A percentile compares a stretch with the other conserved stretches of the same genome.
phyloP scores from a whole-genome alignment of 352 stramenopile species.

The Phytophthora rubi region DNA sequence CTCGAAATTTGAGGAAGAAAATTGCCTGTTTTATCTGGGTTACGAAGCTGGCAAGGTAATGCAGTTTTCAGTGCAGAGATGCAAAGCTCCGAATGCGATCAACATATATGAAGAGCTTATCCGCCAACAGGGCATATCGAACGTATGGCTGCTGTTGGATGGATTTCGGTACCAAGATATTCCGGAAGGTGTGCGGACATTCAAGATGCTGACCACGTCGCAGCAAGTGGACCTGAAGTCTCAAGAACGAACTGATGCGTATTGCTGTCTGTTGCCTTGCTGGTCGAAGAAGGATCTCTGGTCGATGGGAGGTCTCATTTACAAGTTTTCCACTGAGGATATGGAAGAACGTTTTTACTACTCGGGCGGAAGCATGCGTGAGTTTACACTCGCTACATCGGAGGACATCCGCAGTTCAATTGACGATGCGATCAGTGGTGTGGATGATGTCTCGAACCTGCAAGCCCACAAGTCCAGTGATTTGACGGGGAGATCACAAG shows the following conservation, averaged over 20 bases:
- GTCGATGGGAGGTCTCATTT: not conserved
- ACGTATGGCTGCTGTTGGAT: constrained; percentile 19
- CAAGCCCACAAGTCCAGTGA: not conserved
- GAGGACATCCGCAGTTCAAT: constrained; percentile 3
- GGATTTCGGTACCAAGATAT: constrained; percentile 11
- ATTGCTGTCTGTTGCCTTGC: constrained; percentile 21
- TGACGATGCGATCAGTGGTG: constrained; percentile 1
- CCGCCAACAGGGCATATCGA: not conserved
- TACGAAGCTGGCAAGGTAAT: too few relatives aligned
- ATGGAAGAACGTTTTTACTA: constrained; percentile 22
- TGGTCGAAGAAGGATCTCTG: constrained; percentile 18
- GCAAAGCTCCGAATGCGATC: too few relatives aligned
- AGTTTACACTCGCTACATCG: constrained; percentile 11
- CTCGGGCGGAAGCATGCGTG: constrained; percentile 18
- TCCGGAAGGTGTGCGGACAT: constrained; percentile 10
- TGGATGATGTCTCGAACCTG: constrained; percentile 12
- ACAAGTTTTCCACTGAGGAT: not conserved
- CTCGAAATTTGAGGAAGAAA: not conserved
- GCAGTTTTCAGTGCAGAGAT: too few relatives aligned
- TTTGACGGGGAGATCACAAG: constrained; percentile 9
- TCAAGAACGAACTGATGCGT: constrained; percentile 8
- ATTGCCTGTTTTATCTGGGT: too few relatives aligned
- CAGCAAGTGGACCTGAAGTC: constrained; percentile 27
- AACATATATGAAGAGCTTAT: too few relatives aligned
- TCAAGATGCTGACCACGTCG: constrained; percentile 33